Percentiles rank a stretch among this genome's conserved stretches.
phyloP scores from a whole-genome alignment of 2,329 filamentous ascomycete species.

The Exutisphaerella laricina region DNA sequence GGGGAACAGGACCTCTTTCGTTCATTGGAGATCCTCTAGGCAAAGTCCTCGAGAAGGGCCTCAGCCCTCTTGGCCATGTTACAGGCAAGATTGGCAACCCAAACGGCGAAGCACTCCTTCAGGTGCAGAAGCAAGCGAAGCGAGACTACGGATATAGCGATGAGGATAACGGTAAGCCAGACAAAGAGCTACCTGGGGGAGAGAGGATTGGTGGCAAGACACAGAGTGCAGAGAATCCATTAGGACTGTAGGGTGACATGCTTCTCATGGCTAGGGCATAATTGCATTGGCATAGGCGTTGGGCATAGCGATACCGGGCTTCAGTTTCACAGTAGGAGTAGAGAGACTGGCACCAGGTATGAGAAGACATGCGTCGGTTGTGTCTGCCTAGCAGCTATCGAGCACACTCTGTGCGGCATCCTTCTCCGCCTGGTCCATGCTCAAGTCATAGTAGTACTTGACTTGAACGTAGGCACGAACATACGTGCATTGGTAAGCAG shows the following conservation, averaged over 20 bases:
- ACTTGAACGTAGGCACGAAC: slow-evolving; percentile 71
- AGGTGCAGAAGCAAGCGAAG: slow-evolving; percentile 24
- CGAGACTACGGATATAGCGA: slow-evolving; percentile 22
- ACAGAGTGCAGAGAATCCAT: slow-evolving; percentile 34
- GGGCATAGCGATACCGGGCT: too few species aligned
- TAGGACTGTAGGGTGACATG: slow-evolving; percentile 26
- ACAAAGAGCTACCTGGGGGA: slow-evolving; percentile 26
- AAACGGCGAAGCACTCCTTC: slow-evolving; percentile 25
- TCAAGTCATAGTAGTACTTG: slow-evolving; percentile 66
- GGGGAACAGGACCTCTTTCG: slow-evolving; percentile 30
- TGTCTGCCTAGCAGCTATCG: slow-evolving; percentile 56
- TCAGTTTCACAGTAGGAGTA: too few species aligned
- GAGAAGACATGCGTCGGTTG: too few species aligned
- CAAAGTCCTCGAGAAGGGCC: slow-evolving; percentile 29
- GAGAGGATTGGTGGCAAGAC: slow-evolving; percentile 33
- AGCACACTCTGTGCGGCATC: slow-evolving; percentile 44
- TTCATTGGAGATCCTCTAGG: slow-evolving; percentile 32
- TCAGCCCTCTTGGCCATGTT: slow-evolving; percentile 29
- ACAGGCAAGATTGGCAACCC: slow-evolving; percentile 28
- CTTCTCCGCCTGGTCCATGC: slow-evolving; percentile 68
- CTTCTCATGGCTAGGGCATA: background rate
- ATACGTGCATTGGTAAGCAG: slow-evolving; percentile 70
- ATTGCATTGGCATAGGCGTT: background rate
- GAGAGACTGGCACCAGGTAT: too few species aligned
- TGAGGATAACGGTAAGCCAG: slow-evolving; percentile 20